Evolutionary conservation across 2,329 filamentous ascomycete species (phyloP).

Genomic region (Sphaerulina vaccinii): DNA sequence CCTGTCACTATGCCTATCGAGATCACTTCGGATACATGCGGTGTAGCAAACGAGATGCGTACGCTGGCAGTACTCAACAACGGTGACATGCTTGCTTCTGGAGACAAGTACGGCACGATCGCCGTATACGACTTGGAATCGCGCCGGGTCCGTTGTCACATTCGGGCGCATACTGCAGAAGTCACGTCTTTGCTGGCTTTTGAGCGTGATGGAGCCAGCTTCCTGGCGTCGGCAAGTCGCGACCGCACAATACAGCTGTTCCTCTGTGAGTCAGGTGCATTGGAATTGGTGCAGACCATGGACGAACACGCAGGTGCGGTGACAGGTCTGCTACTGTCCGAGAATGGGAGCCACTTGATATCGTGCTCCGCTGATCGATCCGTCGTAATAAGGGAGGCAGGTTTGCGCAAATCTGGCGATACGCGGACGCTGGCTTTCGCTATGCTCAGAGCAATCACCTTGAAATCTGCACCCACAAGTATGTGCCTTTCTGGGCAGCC

Average conservation of each 20-base stretch:
- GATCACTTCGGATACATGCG: conserved; percentile 51
- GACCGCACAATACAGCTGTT: conserved; percentile 97
- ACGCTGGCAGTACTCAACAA: conserved; percentile 59
- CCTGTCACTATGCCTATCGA: conserved; percentile 70
- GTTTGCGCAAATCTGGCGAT: conserved; percentile 63
- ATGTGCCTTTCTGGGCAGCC: conserved; percentile 69
- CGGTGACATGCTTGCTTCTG: conserved; percentile 70
- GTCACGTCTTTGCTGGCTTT: conserved; percentile 78
- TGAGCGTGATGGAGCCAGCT: conserved; percentile 58
- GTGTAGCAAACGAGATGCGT: conserved; percentile 56
- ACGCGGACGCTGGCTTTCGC: conserved; percentile 70
- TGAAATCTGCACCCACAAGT: conserved; percentile 84
- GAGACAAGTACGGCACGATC: conserved; percentile 83
- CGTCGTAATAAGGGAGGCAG: conserved; percentile 75
- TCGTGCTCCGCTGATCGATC: conserved; percentile 89
- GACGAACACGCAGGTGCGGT: conserved; percentile 89
- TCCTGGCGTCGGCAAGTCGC: conserved; percentile 80
- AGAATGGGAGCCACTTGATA: conserved; percentile 65
- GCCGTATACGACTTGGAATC: conserved; percentile 57
- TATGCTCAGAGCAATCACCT: conserved; percentile 70
- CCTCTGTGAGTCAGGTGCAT: conserved; percentile 48
- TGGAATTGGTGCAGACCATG: conserved; percentile 80
- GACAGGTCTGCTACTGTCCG: conserved; percentile 70
- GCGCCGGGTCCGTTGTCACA: conserved; percentile 63
- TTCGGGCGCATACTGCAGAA: conserved; percentile 83